Percentiles rank a stretch among this genome's conserved stretches.
Evolutionary conservation across 805 yeast genomes (phyloP).

Genomic region (Candida ficus): DNA sequence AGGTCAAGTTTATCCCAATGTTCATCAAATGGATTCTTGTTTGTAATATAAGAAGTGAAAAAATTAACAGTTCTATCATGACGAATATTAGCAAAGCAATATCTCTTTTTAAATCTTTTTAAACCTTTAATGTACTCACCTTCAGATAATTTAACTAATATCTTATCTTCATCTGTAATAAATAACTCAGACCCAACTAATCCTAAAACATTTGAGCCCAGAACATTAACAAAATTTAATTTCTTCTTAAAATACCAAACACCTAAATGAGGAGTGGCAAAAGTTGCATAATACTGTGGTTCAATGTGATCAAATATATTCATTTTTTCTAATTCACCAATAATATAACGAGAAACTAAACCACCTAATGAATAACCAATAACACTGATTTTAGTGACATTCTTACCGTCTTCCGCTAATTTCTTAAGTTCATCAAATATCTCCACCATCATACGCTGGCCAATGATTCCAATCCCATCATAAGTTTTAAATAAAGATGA

Average conservation of each 20-base stretch:
- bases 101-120: conserved; percentile 47
- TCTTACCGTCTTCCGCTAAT: conserved; percentile 24
- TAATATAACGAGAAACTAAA: conserved; percentile 68
- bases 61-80: conserved; percentile 88
- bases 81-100: conserved; percentile 65
- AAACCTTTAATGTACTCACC: conserved; percentile 52
- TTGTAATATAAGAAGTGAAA: conserved; percentile 73
- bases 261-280: conserved; percentile 80
- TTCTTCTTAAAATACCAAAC: conserved; percentile 41
- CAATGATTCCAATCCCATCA: conserved; percentile 76
- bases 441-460: conserved; percentile 66
- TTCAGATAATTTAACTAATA: conserved; percentile 37
- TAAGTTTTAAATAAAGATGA: conserved; percentile 73
- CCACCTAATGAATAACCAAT: conserved; percentile 93
- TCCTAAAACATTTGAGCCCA: conserved; percentile 55
- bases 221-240: conserved; percentile 35
- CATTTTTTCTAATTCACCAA: conserved; percentile 61
- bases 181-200: conserved; percentile 74
- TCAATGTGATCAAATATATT: conserved; percentile 49
- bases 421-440: conserved; percentile 40
- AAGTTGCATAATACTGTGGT: conserved; percentile 60
- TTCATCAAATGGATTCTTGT: conserved; percentile 68
- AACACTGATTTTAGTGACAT: conserved; percentile 55
- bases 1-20: conserved; percentile 37
- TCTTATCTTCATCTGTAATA: conserved; percentile 37